Evolutionary conservation across 1,284 basidiomycete genomes (phyloP).

Genomic region (Meira nashicola): DNA sequence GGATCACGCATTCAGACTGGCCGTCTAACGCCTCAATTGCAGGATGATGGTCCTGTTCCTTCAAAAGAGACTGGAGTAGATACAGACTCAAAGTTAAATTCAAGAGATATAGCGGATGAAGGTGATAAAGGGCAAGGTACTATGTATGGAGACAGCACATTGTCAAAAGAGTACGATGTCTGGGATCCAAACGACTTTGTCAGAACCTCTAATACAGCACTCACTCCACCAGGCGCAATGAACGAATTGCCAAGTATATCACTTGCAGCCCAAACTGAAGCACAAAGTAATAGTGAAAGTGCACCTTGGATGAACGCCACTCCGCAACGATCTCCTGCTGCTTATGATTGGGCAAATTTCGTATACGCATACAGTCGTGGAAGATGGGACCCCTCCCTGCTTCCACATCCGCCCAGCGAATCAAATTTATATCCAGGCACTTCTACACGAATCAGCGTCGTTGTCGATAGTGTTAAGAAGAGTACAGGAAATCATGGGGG

Average conservation of each 20-base stretch:
- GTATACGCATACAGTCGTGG: constrained; percentile 44
- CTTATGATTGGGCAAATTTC: constrained; percentile 49
- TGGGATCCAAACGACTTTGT: too few species aligned
- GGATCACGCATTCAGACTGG: too few species aligned
- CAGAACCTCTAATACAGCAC: not conserved
- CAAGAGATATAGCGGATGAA: too few species aligned
- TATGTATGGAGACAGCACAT: too few species aligned
- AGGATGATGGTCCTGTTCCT: too few species aligned
- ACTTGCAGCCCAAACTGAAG: not conserved
- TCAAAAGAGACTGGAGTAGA: too few species aligned
- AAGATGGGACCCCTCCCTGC: constrained; percentile 37
- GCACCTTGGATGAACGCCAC: constrained; percentile 1
- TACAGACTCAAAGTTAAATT: too few species aligned
- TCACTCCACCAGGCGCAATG: constrained; percentile 7
- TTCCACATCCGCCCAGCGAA: constrained; percentile 36
- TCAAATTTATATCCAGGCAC: constrained; percentile 1
- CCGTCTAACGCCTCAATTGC: too few species aligned
- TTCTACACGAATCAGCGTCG: constrained; percentile 9
- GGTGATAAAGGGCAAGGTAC: too few species aligned
- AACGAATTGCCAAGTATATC: constrained; percentile 10
- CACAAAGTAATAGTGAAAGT: not conserved
- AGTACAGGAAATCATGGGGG: not conserved
- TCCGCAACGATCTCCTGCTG: not conserved
- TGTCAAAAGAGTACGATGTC: too few species aligned
- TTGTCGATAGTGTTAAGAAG: not conserved